These are phyloP conservation scores for Salvia rosmarinus DNA, from an alignment of 257 asterid genomes.

Conservation along the genomic window DNA sequence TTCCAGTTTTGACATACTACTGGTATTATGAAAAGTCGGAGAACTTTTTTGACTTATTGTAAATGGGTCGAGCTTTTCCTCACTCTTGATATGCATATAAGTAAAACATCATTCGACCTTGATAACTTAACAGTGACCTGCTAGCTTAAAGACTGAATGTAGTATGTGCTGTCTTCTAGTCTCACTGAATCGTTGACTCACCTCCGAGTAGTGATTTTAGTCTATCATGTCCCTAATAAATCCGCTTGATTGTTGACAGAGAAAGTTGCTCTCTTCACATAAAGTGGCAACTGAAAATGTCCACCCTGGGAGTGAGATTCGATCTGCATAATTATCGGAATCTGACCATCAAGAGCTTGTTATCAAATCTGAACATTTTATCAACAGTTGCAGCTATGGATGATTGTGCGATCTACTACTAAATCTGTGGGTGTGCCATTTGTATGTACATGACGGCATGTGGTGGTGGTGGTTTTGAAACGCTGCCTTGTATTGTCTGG, in stretches of 20 bases:
- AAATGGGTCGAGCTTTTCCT: not conserved
- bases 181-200: too few species aligned
- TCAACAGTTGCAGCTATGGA: not conserved
- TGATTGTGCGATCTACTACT: not conserved
- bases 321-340: slow-evolving; percentile 15
- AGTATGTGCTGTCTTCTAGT: not conserved
- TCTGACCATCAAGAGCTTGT: too few species aligned
- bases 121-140: not conserved
- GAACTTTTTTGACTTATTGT: not conserved
- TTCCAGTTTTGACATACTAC: not conserved
- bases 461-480: not conserved
- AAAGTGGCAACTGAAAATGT: slow-evolving; percentile 33
- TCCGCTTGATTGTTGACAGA: slow-evolving; percentile 50
- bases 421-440: not conserved
- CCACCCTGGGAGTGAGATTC: slow-evolving; percentile 31
- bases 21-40: not conserved
- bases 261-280: slow-evolving; percentile 54
- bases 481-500: not conserved
- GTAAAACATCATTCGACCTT: not conserved
- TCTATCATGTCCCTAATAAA: not conserved
- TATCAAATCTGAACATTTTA: too few species aligned
- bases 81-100: not conserved
- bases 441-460: not conserved
- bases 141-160: not conserved
- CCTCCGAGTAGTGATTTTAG: not conserved